phyloP scores from a whole-genome alignment of 2,329 filamentous ascomycete genomes.

The Atkinsonella hypoxylon region DNA sequence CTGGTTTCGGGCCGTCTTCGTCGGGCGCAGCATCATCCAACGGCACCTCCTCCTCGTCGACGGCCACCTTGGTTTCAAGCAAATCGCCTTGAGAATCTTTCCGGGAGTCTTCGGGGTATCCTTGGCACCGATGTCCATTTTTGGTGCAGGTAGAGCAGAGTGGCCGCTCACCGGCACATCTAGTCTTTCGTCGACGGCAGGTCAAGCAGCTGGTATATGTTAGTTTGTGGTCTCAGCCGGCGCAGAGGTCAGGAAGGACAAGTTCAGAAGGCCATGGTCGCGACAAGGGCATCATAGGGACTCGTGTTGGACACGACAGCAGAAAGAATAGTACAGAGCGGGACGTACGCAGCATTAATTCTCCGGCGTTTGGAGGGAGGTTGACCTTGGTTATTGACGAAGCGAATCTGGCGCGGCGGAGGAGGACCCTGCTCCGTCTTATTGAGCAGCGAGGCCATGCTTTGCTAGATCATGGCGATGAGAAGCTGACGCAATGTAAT shows the following conservation, averaged over 20 bases:
- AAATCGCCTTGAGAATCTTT: slow-evolving; percentile 24
- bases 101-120: slow-evolving; percentile 46
- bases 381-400: slow-evolving; percentile 72
- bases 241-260: background rate
- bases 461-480: slow-evolving; percentile 23
- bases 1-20: slow-evolving; percentile 1
- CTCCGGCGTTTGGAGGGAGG: slow-evolving; percentile 68
- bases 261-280: background rate
- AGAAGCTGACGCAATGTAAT: background rate
- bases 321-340: background rate
- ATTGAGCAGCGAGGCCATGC: slow-evolving; percentile 36
- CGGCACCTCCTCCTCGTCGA: slow-evolving; percentile 8
- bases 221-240: background rate
- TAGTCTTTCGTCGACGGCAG: slow-evolving; percentile 64
- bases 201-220: slow-evolving; percentile 45
- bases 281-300: background rate
- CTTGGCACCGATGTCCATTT: slow-evolving; percentile 57
- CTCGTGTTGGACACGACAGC: background rate
- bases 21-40: slow-evolving; percentile 2
- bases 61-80: slow-evolving; percentile 10
- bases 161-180: slow-evolving; percentile 63
- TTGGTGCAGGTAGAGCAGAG: slow-evolving; percentile 61
- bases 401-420: slow-evolving; percentile 52
- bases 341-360: slow-evolving; percentile 64
- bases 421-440: slow-evolving; percentile 25